phyloP scores from a whole-genome alignment of 225 moss, liverwort and hornwort species.

The Rhytidiadelphus loreus region DNA sequence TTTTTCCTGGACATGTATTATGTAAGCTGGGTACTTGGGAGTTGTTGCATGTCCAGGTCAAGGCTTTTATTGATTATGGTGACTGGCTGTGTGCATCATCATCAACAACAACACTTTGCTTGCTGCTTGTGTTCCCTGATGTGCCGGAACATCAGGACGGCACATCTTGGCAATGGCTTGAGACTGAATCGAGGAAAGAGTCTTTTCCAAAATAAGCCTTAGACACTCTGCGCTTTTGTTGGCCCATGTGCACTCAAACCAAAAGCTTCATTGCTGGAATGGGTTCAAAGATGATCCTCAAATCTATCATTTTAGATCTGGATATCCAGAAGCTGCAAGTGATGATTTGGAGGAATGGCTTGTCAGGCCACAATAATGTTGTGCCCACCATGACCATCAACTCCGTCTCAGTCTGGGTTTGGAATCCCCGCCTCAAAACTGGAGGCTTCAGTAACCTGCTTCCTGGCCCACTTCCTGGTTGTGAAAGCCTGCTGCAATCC shows the following conservation, averaged over 20 bases:
- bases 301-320: not conserved
- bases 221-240: not conserved
- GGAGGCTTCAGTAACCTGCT: not conserved
- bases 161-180: not conserved
- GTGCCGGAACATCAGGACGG: not conserved
- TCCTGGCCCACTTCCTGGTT: not conserved
- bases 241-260: not conserved
- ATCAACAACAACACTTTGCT: not conserved
- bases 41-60: not conserved
- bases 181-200: not conserved
- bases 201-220: not conserved
- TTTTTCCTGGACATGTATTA: not conserved
- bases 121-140: not conserved
- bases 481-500: not conserved
- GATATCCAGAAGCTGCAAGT: not conserved
- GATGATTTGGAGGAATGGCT: not conserved
- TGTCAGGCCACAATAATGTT: conserved; percentile 4
- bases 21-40: not conserved
- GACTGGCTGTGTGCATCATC: not conserved
- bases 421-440: not conserved
- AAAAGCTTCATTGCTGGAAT: not conserved
- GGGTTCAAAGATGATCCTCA: not conserved
- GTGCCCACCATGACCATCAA: not conserved
- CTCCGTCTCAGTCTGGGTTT: not conserved
- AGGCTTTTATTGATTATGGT: not conserved